Conservation (phyloP, 805 yeast genomes). For the Candida broadrunensis region DNA sequence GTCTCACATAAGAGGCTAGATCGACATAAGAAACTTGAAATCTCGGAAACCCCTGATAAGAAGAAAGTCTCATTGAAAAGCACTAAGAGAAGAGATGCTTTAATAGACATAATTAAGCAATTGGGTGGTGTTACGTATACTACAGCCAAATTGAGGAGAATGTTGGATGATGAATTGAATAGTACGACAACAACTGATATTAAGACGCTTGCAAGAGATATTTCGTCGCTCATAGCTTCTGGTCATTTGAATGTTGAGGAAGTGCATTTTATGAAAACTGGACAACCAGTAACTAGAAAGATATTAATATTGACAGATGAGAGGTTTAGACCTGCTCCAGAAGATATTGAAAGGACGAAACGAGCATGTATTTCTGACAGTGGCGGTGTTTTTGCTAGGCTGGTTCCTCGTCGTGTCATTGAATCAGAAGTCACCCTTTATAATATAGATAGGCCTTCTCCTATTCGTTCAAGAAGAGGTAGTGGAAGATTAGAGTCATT, state of each 20-base stretch:
- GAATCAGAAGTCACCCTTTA: constrained; percentile 27
- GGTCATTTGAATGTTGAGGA: constrained; percentile 20
- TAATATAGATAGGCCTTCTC: constrained; percentile 5
- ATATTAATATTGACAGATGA: constrained; percentile 29
- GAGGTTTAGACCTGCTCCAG: constrained; percentile 22
- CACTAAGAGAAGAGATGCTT: constrained; percentile 22
- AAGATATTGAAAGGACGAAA: constrained; percentile 23
- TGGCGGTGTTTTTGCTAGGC: constrained; percentile 12
- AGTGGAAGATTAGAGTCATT: constrained; percentile 20
- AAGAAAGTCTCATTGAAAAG: constrained; percentile 18
- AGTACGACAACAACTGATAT: constrained; percentile 29
- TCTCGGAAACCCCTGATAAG: background rate
- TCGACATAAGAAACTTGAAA: background rate
- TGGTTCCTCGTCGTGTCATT: constrained; percentile 16
- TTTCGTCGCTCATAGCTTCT: constrained; percentile 21
- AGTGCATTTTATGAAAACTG: constrained; percentile 22
- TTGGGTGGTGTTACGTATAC: constrained; percentile 39
- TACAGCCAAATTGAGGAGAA: constrained; percentile 28
- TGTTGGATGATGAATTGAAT: constrained; percentile 27
- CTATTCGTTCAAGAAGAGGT: constrained; percentile 7
- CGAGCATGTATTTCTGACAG: constrained; percentile 22
- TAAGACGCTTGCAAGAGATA: constrained; percentile 39
- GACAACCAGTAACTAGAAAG: constrained; percentile 25
- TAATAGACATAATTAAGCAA: constrained; percentile 27
- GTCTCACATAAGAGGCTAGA: background rate